These are phyloP conservation scores for Ceratocystis alfenasii DNA, from an alignment of 2,329 filamentous ascomycete genomes.

Conservation along the genomic window DNA sequence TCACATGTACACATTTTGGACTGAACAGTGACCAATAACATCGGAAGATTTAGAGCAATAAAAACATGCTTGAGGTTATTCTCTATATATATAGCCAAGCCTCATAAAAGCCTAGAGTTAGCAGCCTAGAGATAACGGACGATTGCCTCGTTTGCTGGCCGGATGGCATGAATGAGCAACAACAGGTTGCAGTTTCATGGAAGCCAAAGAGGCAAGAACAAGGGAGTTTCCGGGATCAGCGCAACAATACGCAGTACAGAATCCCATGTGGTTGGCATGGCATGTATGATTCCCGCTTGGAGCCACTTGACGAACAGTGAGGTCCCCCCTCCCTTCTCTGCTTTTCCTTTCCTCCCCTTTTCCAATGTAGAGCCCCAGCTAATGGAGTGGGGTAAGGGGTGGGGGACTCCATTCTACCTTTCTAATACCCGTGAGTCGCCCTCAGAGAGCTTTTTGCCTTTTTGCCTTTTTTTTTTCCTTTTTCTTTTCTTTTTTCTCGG, in stretches of 20 bases:
- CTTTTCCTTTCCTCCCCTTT: background rate
- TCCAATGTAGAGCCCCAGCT: background rate
- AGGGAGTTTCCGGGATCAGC: conserved; percentile 4
- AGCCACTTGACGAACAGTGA: background rate
- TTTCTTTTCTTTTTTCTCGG: background rate
- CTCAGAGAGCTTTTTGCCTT: background rate
- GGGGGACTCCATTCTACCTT: background rate
- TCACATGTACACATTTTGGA: too few species aligned
- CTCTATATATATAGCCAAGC: too few species aligned
- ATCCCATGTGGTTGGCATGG: conserved; percentile 11
- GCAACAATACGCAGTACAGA: background rate
- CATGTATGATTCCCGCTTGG: conserved; percentile 3
- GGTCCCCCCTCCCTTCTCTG: background rate
- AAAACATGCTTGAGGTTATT: too few species aligned
- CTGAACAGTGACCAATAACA: too few species aligned
- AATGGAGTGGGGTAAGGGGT: background rate
- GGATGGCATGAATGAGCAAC: background rate
- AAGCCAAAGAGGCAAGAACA: background rate
- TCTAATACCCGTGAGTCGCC: background rate
- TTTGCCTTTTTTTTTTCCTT: too few species aligned
- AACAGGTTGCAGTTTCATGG: background rate
- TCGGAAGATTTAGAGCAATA: too few species aligned
- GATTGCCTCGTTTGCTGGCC: too few species aligned
- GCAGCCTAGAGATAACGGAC: too few species aligned
- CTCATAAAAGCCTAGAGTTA: too few species aligned